A percentile compares a stretch with the other conserved stretches of the same genome.
Evolutionary conservation across 768 basidiomycete species (phyloP).

Genomic region (Trametopsis cervina): DNA sequence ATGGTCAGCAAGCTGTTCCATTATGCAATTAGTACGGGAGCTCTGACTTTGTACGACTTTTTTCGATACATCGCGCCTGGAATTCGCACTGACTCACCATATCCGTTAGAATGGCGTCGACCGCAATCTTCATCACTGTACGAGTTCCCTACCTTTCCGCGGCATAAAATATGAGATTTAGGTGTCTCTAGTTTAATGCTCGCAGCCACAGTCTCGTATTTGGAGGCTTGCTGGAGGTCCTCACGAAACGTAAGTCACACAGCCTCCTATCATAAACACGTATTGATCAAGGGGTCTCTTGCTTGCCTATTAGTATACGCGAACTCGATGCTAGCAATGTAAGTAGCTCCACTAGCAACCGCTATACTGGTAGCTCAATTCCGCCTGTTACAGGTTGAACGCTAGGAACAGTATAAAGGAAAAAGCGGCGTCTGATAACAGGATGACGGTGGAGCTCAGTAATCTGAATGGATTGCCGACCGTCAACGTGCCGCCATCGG

Average conservation of each 20-base stretch:
- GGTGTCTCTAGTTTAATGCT: background rate
- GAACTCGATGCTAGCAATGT: background rate
- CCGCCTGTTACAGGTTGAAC: background rate
- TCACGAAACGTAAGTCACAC: background rate
- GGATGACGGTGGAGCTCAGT: background rate
- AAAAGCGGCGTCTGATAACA: background rate
- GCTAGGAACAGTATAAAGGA: background rate
- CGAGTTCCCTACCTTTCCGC: no score
- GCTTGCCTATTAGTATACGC: background rate
- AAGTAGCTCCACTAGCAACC: no score
- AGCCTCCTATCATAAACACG: no score
- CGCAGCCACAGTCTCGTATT: background rate
- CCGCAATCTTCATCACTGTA: background rate
- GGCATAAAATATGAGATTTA: no score
- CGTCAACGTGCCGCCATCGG: no score
- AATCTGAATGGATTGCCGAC: no score
- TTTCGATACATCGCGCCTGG: background rate
- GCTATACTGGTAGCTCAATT: no score
- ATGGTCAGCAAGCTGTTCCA: constrained; percentile 6
- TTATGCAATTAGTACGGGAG: constrained; percentile 8
- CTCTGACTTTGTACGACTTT: constrained; percentile 3
- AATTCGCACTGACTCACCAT: background rate
- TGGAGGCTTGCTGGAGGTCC: background rate
- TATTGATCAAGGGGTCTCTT: background rate
- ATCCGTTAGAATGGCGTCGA: background rate